Percentiles rank a stretch among this genome's conserved stretches.
Conservation (phyloP, 2,329 filamentous ascomycete genomes). For the Celoporthe dispersa region DNA sequence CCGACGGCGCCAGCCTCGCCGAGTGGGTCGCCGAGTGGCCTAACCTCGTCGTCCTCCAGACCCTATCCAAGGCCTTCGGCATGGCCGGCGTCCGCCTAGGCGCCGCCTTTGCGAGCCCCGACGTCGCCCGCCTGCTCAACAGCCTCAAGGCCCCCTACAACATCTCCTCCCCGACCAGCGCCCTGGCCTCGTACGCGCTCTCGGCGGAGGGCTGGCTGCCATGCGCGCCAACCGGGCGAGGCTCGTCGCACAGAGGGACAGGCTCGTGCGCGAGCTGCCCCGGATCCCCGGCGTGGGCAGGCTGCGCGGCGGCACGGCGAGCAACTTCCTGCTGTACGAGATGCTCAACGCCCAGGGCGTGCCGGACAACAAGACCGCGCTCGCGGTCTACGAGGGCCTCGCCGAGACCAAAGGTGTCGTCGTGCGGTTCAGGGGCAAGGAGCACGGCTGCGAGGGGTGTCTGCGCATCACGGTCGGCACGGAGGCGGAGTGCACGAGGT, state of each 20-base stretch:
- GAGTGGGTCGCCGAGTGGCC: slow-evolving; percentile 93
- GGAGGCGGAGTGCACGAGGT: slow-evolving; percentile 79
- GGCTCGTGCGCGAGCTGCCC: slow-evolving; percentile 74
- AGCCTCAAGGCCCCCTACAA: slow-evolving; percentile 97
- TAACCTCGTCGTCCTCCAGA: slow-evolving; percentile 97
- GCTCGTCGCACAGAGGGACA: slow-evolving; percentile 77
- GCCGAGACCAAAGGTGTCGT: slow-evolving; percentile 89
- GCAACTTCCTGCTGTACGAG: slow-evolving; percentile 92
- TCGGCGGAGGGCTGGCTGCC: slow-evolving; percentile 66
- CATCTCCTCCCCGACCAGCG: slow-evolving; percentile 84
- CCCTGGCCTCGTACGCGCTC: slow-evolving; percentile 77
- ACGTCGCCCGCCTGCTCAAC: slow-evolving; percentile 82
- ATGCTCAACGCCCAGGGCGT: slow-evolving; percentile 74
- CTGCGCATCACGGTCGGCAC: slow-evolving; percentile 92
- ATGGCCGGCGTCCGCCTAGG: slow-evolving; percentile 92
- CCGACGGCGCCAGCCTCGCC: slow-evolving; percentile 76
- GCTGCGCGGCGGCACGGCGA: slow-evolving; percentile 77
- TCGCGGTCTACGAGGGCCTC: slow-evolving; percentile 81
- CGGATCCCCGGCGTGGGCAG: slow-evolving; percentile 77
- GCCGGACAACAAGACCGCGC: slow-evolving; percentile 78
- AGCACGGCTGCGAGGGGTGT: slow-evolving; percentile 86
- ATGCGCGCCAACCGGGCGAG: slow-evolving; percentile 74
- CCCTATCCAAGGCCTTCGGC: slow-evolving; percentile 96
- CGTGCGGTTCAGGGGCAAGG: slow-evolving; percentile 90
- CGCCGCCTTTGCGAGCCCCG: slow-evolving; percentile 76